A percentile compares a stretch with the other conserved stretches of the same genome.
Conservation (phyloP, 305 asterid species). For the Fraxinus platypoda region DNA sequence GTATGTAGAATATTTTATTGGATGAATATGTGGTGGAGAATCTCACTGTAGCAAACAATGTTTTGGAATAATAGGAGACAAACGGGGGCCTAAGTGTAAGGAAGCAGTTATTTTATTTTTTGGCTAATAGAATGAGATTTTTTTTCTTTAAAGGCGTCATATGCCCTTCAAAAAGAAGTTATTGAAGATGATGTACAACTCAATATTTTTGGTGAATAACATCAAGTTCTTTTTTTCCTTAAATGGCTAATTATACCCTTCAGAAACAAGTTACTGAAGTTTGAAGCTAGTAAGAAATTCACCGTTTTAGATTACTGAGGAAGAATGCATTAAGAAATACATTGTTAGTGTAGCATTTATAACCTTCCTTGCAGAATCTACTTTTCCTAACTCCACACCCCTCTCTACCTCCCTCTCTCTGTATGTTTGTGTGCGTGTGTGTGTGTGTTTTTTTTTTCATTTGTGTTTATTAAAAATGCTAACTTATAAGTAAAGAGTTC, state of each 20-base stretch:
- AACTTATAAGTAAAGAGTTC: neutral
- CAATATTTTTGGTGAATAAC: neutral
- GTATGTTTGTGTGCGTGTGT: neutral
- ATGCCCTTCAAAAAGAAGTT: neutral
- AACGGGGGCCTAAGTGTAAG: neutral
- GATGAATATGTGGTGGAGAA: no score
- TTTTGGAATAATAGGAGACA: no score
- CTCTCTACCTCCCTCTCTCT: neutral
- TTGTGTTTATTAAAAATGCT: neutral
- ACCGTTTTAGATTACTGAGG: neutral
- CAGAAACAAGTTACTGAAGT: neutral
- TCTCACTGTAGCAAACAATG: no score
- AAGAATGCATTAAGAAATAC: neutral
- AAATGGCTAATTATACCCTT: neutral
- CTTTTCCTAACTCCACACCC: neutral
- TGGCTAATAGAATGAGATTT: neutral
- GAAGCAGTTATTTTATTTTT: neutral
- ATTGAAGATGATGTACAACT: neutral
- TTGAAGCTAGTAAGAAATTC: neutral
- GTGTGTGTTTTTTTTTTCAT: neutral
- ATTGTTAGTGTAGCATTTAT: neutral
- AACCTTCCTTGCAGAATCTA: neutral
- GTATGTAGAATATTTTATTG: no score
- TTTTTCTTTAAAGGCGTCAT: neutral
- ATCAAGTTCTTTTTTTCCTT: neutral